Evolutionary conservation across 2,329 filamentous ascomycete species (phyloP), one percentile per base, ranked within the genome.

Genomic region (Xylariales sp.): DNA sequence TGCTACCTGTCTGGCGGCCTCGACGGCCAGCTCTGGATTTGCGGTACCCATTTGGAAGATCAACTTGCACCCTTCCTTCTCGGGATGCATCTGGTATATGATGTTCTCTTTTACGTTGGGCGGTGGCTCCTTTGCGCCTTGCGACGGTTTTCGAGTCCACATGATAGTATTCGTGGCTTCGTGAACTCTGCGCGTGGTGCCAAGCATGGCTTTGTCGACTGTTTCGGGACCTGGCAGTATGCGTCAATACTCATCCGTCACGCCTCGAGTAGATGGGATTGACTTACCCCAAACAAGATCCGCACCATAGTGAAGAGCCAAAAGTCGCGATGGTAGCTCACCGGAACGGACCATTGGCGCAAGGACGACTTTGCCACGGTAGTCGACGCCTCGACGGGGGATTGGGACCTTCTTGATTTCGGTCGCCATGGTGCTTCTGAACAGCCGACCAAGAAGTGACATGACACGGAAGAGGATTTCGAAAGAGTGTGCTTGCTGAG

Each of bases 311-410:
- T 94, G 86, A 47, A 98, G 78, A 22, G 93, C 88, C 31, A 95
- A 68, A 19, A 98, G 76, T 44, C 93, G 83, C 28, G 88, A 93
- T 3, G 93, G 91, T 46, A 96, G 71, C 70, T 98, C 93, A 59
- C 93, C 93, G n/a, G 88, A 95, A 52, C 93, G 85, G 44, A 96
- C 91, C 93, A 98, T 98, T 29, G 93, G 93, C 47, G 93, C 93
- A 49, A 98, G 84, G 32, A 97, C 93, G 50, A 97, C 69, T 65
- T 94, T 96, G 65, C 86, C 86, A 53, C 91, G 80, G 66, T 96
- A 97, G 70, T 96, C 89, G 56, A 95, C 89, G 38, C 91, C 91
- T 63, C 85, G 86, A 46, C 74, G 77, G 50, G 91, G 91, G 51
- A 96, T 95, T 38, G 88, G 84, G 27, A 95, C 86, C 59, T 73